Conservation (phyloP, 129 eudicot species). For the Pittosporum tobira region DNA sequence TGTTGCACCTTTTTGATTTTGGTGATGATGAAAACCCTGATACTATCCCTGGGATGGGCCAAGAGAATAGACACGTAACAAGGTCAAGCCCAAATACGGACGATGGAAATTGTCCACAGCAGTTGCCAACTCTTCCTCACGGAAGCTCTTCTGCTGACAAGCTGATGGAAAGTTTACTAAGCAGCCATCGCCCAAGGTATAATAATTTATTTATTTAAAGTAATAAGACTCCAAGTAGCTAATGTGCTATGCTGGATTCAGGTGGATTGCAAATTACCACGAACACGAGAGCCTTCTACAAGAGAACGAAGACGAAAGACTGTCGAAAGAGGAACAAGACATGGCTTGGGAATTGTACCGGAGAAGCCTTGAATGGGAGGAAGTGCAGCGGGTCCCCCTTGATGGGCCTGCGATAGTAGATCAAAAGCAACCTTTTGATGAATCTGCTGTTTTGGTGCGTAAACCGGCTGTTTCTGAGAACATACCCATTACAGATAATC, state of each 20-base stretch:
- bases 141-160: constrained; percentile 58
- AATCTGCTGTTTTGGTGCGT: constrained; percentile 17
- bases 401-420: constrained; percentile 29
- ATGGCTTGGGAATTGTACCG: constrained; percentile 93
- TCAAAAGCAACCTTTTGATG: constrained; percentile 16
- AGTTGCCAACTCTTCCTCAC: constrained; percentile 35
- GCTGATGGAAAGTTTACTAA: constrained; percentile 51
- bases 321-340: constrained; percentile 94
- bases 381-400: constrained; percentile 45
- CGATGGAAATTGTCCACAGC: constrained; percentile 31
- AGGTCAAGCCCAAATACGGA: constrained; percentile 15
- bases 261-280: constrained; percentile 95
- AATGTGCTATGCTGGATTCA: constrained; percentile 18
- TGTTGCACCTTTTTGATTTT: constrained; percentile 80
- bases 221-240: background rate
- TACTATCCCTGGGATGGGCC: constrained; percentile 26
- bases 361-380: constrained; percentile 79
- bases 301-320: constrained; percentile 97
- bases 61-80: constrained; percentile 25
- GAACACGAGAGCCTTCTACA: constrained; percentile 90
- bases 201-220: no score
- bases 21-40: constrained; percentile 72
- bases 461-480: constrained; percentile 16
- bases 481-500: constrained; percentile 13
- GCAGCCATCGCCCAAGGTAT: constrained; percentile 72